A percentile compares a stretch with the other conserved stretches of the same genome.
Evolutionary conservation across 1,284 basidiomycete species (phyloP).

Genomic region (Moesziomyces antarcticus): DNA sequence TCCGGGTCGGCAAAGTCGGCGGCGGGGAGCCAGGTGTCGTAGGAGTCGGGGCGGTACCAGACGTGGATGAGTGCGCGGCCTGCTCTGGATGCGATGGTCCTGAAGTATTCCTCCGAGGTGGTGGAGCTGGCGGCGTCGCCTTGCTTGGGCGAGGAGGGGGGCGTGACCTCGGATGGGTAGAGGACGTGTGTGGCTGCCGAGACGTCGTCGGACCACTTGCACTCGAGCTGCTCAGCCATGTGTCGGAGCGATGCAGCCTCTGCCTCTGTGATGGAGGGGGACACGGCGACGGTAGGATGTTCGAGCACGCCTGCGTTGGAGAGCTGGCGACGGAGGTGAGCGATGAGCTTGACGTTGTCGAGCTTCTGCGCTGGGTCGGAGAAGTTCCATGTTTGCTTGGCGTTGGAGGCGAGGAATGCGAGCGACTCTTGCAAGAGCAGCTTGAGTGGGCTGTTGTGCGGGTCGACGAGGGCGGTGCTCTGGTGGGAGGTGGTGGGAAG

Average conservation of each 20-base stretch:
- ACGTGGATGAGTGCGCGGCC: conserved; percentile 66
- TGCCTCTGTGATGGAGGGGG: conserved; percentile 57
- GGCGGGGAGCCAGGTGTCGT: conserved; percentile 68
- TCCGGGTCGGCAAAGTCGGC: conserved; percentile 65
- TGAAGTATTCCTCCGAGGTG: conserved; percentile 60
- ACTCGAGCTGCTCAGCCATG: conserved; percentile 56
- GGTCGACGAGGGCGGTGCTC: conserved; percentile 32
- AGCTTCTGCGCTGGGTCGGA: conserved; percentile 38
- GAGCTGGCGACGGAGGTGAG: conserved; percentile 50
- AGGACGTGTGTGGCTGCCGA: conserved; percentile 59
- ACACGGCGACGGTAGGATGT: conserved; percentile 39
- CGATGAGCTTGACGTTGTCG: conserved; percentile 56
- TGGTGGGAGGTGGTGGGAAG: conserved; percentile 52
- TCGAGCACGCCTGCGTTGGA: conserved; percentile 45
- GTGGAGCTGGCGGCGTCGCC: conserved; percentile 27
- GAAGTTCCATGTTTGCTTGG: conserved; percentile 49
- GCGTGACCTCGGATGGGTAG: conserved; percentile 49
- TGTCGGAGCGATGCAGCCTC: conserved; percentile 52
- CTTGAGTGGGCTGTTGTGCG: conserved; percentile 46
- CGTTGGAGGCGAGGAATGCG: conserved; percentile 40
- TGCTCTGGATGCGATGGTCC: conserved; percentile 60
- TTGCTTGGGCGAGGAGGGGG: conserved; percentile 46
- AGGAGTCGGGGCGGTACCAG: conserved; percentile 68
- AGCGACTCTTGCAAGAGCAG: conserved; percentile 52
- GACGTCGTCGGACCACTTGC: conserved; percentile 56